These are phyloP conservation scores for Salix exigua DNA, from an alignment of 345 rosid species.

Conservation along the genomic window DNA sequence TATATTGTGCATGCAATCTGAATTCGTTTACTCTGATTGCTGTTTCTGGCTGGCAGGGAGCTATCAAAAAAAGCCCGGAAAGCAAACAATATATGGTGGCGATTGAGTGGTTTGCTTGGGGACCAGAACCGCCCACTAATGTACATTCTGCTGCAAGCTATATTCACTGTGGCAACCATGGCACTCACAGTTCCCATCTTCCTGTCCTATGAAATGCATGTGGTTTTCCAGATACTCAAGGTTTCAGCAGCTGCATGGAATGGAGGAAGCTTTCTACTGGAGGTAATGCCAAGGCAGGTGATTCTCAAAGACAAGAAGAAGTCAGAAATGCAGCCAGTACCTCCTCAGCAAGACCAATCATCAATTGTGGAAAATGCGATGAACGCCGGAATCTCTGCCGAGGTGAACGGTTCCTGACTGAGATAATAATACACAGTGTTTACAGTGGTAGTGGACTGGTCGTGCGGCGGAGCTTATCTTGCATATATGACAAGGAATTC, in stretches of 20 bases:
- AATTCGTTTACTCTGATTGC: background rate
- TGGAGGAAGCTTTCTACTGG: slow-evolving; percentile 87
- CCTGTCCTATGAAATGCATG: slow-evolving; percentile 65
- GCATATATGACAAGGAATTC: background rate
- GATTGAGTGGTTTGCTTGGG: slow-evolving; percentile 73
- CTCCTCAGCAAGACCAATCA: slow-evolving; percentile 22
- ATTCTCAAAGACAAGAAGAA: slow-evolving; percentile 75
- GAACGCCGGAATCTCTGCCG: background rate
- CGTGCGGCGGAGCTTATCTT: background rate
- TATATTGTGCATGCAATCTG: background rate
- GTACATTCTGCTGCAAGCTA: slow-evolving; percentile 70
- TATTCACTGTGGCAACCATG: slow-evolving; percentile 89
- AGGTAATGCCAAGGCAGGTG: slow-evolving; percentile 87
- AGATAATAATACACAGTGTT: background rate
- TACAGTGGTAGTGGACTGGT: background rate
- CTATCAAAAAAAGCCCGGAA: slow-evolving; percentile 83
- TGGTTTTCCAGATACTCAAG: slow-evolving; percentile 74
- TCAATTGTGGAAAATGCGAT: slow-evolving; percentile 5
- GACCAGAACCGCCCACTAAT: slow-evolving; percentile 75
- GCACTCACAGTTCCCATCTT: slow-evolving; percentile 92
- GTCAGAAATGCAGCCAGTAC: slow-evolving; percentile 28
- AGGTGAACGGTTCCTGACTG: background rate
- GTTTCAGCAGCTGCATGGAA: slow-evolving; percentile 88
- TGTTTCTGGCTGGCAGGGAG: slow-evolving; percentile 42
- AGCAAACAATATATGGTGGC: slow-evolving; percentile 87